phyloP scores from a whole-genome alignment of 495 filamentous ascomycete species.

The Aspergillus homomorphus region DNA sequence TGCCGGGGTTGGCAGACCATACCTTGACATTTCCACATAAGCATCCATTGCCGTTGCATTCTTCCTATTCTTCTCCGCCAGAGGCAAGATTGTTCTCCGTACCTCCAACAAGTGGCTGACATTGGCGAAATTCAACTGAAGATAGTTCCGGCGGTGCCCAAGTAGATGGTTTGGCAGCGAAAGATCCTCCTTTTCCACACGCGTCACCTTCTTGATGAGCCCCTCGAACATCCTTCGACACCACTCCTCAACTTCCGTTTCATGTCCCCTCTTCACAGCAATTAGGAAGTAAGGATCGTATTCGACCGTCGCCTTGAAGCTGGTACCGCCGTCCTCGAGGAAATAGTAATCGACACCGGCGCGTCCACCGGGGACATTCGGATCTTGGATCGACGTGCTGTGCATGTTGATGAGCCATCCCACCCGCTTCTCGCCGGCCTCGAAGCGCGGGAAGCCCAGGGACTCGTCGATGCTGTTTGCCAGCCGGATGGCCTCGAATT shows the following conservation, averaged over 20 bases:
- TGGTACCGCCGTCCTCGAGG: slow-evolving; percentile 85
- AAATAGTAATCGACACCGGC: slow-evolving; percentile 97
- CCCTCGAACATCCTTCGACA: slow-evolving; percentile 80
- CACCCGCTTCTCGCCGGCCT: slow-evolving; percentile 77
- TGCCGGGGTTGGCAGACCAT: slow-evolving; percentile 25
- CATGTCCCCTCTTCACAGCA: slow-evolving; percentile 80
- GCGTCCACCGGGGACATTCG: slow-evolving; percentile 74
- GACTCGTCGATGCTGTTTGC: slow-evolving; percentile 89
- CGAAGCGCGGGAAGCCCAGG: slow-evolving; percentile 90
- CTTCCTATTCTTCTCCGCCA: slow-evolving; percentile 96
- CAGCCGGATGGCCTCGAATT: slow-evolving; percentile 75
- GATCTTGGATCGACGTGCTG: slow-evolving; percentile 80
- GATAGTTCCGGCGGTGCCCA: slow-evolving; percentile 81
- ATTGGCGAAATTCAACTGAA: slow-evolving; percentile 83
- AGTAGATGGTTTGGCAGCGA: slow-evolving; percentile 95
- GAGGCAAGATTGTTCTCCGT: slow-evolving; percentile 75
- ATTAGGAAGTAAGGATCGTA: slow-evolving; percentile 97
- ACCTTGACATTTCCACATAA: slow-evolving; percentile 94
- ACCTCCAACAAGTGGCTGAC: slow-evolving; percentile 80
- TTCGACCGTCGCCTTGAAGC: slow-evolving; percentile 94
- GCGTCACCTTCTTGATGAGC: slow-evolving; percentile 70
- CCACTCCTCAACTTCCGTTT: slow-evolving; percentile 96
- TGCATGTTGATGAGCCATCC: slow-evolving; percentile 98
- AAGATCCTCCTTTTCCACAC: slow-evolving; percentile 89
- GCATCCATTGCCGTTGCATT: slow-evolving; percentile 95